Conservation (phyloP, 495 filamentous ascomycete species). For the Tuber magnatum region DNA sequence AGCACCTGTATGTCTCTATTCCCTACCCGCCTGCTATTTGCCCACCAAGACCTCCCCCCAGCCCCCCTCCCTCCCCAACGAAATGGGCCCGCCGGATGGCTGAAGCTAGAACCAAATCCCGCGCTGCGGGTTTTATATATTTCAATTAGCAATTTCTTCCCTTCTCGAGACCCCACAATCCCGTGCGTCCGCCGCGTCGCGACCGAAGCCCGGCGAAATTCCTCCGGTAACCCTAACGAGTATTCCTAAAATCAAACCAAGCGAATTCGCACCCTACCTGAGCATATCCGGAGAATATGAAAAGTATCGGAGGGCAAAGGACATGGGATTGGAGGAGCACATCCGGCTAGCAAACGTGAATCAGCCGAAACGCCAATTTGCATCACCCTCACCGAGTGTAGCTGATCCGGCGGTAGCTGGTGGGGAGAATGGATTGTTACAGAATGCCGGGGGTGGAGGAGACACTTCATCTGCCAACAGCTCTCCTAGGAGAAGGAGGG, state of each 20-base stretch:
- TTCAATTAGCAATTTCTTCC: conserved; percentile 70
- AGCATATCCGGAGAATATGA: conserved; percentile 44
- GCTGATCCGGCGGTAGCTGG: conserved; percentile 17
- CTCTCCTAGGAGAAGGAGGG: conserved; percentile 23
- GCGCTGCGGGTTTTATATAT: background rate
- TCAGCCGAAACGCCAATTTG: conserved; percentile 12
- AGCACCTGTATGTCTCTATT: conserved; percentile 34
- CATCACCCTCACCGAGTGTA: conserved; percentile 35
- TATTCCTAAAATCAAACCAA: conserved; percentile 70
- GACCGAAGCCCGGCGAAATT: conserved; percentile 86
- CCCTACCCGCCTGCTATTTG: background rate
- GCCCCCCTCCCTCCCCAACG: conserved; percentile 15
- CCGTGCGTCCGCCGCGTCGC: conserved; percentile 64
- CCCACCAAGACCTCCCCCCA: conserved; percentile 9
- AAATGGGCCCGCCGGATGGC: conserved; percentile 14
- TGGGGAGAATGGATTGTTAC: conserved; percentile 16
- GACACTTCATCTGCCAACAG: conserved; percentile 14
- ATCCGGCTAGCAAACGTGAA: conserved; percentile 29
- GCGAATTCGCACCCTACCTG: conserved; percentile 76
- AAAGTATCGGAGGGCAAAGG: conserved; percentile 41
- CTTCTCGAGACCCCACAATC: conserved; percentile 84
- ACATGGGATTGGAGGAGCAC: conserved; percentile 39
- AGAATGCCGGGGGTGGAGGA: conserved; percentile 18
- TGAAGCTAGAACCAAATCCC: conserved; percentile 15
- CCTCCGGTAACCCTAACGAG: conserved; percentile 89